Percentiles rank a stretch among this genome's conserved stretches.
These are phyloP conservation scores for Xylaria arbuscula DNA, from an alignment of 2,329 filamentous ascomycete species.

Conservation along the genomic window DNA sequence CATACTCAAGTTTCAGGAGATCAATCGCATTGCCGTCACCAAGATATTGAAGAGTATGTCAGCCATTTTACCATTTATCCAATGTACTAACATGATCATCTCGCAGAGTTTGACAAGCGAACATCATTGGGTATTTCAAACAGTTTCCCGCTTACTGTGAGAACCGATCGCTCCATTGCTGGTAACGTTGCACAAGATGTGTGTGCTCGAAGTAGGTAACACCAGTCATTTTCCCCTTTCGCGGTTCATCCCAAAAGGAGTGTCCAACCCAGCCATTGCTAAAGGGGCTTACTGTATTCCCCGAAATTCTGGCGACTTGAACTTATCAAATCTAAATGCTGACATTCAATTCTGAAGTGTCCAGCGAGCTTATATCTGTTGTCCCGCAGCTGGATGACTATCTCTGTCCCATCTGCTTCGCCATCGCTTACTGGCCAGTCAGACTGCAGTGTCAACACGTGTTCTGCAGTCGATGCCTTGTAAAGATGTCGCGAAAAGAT, in stretches of 20 bases:
- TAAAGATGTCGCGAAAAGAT: slow-evolving; percentile 78
- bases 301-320: neutral
- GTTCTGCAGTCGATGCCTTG: slow-evolving; percentile 86
- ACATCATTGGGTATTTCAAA: slow-evolving; percentile 77
- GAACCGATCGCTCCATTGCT: slow-evolving; percentile 70
- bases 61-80: neutral
- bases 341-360: slow-evolving; percentile 61
- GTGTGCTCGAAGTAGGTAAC: slow-evolving; percentile 63
- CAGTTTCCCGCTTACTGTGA: slow-evolving; percentile 69
- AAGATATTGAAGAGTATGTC: slow-evolving; percentile 86
- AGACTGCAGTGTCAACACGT: slow-evolving; percentile 78
- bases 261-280: too few relatives aligned
- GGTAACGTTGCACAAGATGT: slow-evolving; percentile 78
- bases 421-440: slow-evolving; percentile 84
- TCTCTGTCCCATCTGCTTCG: slow-evolving; percentile 82
- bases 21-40: slow-evolving; percentile 79
- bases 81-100: slow-evolving; percentile 30
- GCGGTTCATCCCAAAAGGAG: too few relatives aligned
- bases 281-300: too few relatives aligned
- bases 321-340: slow-evolving; percentile 8
- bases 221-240: neutral
- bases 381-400: slow-evolving; percentile 89
- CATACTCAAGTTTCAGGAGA: slow-evolving; percentile 84
- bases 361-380: slow-evolving; percentile 75
- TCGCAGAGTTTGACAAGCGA: slow-evolving; percentile 83